These are phyloP conservation scores for Candida endomychidarum DNA, from an alignment of 805 yeast species.

Conservation along the genomic window DNA sequence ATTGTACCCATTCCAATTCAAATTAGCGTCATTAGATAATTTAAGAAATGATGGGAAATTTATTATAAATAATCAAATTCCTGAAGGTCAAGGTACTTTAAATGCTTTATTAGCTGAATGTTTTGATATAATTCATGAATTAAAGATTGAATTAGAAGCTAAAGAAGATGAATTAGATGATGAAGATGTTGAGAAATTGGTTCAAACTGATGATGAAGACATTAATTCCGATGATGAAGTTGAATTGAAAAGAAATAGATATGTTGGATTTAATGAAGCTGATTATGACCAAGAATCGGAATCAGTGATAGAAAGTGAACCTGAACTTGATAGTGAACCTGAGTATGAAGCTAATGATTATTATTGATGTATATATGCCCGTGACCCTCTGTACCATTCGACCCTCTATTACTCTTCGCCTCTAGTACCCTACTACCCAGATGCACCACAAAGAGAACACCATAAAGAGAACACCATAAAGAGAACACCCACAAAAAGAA, in stretches of 20 bases:
- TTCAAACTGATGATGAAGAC: slow-evolving; percentile 27
- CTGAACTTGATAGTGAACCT: slow-evolving; percentile 13
- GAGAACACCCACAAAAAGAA: too few relatives aligned
- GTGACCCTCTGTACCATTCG: too few relatives aligned
- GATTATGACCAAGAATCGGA: slow-evolving; percentile 44
- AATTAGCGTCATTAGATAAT: slow-evolving; percentile 86
- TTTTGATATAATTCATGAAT: slow-evolving; percentile 88
- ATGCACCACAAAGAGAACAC: too few relatives aligned
- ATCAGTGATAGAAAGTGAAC: slow-evolving; percentile 30
- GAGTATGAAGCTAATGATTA: slow-evolving; percentile 46
- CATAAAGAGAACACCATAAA: too few relatives aligned
- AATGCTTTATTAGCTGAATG: slow-evolving; percentile 90
- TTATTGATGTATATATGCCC: slow-evolving; percentile 24
- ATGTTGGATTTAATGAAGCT: slow-evolving; percentile 45
- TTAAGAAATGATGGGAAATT: slow-evolving; percentile 89
- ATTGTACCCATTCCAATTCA: slow-evolving; percentile 93
- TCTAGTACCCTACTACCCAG: neutral
- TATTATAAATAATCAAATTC: slow-evolving; percentile 81
- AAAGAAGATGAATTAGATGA: slow-evolving; percentile 36
- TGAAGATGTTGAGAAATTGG: slow-evolving; percentile 8
- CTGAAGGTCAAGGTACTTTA: slow-evolving; percentile 98
- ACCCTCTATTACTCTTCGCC: too few relatives aligned
- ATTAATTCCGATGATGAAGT: slow-evolving; percentile 44
- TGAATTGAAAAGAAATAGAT: slow-evolving; percentile 43
- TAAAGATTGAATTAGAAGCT: slow-evolving; percentile 81